phyloP scores from a whole-genome alignment of 2,329 filamentous ascomycete genomes.

The Tolypocladium ophioglossoides region DNA sequence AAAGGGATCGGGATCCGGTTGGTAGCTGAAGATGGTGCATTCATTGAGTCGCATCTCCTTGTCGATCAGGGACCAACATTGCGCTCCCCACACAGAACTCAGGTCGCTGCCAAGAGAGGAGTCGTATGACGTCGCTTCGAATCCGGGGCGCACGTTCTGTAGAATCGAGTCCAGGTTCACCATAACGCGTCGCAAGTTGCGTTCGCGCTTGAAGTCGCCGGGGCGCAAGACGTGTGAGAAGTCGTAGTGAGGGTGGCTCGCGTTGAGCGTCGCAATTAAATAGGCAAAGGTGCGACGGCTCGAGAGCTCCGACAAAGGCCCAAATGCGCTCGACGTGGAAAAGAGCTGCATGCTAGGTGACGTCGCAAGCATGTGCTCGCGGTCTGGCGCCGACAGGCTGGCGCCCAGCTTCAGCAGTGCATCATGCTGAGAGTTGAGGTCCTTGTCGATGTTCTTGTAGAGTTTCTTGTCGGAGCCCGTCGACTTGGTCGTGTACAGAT shows the following conservation, averaged over 20 bases:
- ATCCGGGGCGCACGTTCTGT: slow-evolving; percentile 68
- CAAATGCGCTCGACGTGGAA: slow-evolving; percentile 83
- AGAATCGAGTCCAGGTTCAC: slow-evolving; percentile 79
- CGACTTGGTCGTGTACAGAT: slow-evolving; percentile 95
- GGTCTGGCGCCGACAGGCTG: slow-evolving; percentile 75
- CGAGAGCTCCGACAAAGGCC: slow-evolving; percentile 75
- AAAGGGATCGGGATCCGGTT: slow-evolving; percentile 81
- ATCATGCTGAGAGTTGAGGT: slow-evolving; percentile 83
- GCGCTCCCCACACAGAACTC: slow-evolving; percentile 67
- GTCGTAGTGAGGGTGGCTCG: slow-evolving; percentile 84
- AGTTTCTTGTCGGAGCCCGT: slow-evolving; percentile 93
- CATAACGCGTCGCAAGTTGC: slow-evolving; percentile 71
- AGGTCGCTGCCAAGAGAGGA: slow-evolving; percentile 33
- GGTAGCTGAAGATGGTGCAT: slow-evolving; percentile 83
- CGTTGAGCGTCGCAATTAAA: slow-evolving; percentile 91
- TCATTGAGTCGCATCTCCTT: slow-evolving; percentile 89
- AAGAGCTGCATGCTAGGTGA: slow-evolving; percentile 52
- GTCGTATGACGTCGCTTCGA: slow-evolving; percentile 31
- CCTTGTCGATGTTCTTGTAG: slow-evolving; percentile 89
- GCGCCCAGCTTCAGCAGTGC: slow-evolving; percentile 78
- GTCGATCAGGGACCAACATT: slow-evolving; percentile 87
- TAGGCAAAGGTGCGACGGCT: slow-evolving; percentile 92
- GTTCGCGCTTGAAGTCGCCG: slow-evolving; percentile 79
- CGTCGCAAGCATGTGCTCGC: slow-evolving; percentile 53
- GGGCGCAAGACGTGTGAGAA: slow-evolving; percentile 89